A percentile compares a stretch with the other conserved stretches of the same genome.
Evolutionary conservation across 1,284 basidiomycete genomes (phyloP).

Genomic region (Leccinum pachyderme): DNA sequence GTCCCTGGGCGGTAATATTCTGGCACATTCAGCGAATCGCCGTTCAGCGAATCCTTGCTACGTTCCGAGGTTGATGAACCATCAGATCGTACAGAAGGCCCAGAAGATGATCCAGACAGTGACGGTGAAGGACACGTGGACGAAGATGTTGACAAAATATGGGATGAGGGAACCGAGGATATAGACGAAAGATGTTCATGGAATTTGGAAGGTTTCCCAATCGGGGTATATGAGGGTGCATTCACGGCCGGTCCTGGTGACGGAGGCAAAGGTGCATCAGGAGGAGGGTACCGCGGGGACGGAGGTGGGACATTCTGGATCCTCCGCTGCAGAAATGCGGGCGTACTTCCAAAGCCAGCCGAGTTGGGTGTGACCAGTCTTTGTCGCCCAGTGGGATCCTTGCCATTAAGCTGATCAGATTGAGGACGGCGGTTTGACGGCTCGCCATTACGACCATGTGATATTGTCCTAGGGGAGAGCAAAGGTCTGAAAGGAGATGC

Average conservation of each 20-base stretch:
- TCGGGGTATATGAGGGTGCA: slow-evolving; percentile 11
- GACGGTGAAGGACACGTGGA: slow-evolving; percentile 19
- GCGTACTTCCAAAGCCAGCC: slow-evolving; percentile 11
- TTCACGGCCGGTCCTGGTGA: slow-evolving; percentile 14
- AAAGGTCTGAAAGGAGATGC: slow-evolving; percentile 28
- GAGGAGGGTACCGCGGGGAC: slow-evolving; percentile 30
- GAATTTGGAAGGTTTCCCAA: slow-evolving; percentile 28
- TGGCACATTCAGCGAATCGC: slow-evolving; percentile 6
- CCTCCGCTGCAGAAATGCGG: slow-evolving; percentile 32
- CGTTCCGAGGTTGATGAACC: slow-evolving; percentile 23
- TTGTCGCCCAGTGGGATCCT: slow-evolving; percentile 7
- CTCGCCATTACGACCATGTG: slow-evolving; percentile 10
- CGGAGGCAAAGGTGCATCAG: slow-evolving; percentile 30
- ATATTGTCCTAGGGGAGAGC: slow-evolving; percentile 15
- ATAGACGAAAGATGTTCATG: slow-evolving; percentile 35
- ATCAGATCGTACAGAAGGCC: slow-evolving; percentile 24
- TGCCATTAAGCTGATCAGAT: slow-evolving; percentile 11
- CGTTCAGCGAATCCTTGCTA: slow-evolving; percentile 2
- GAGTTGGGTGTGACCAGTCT: slow-evolving; percentile 7
- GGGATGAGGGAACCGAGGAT: slow-evolving; percentile 25
- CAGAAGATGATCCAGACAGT: slow-evolving; percentile 33
- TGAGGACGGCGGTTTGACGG: neutral
- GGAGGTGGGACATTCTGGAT: slow-evolving; percentile 26
- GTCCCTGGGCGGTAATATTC: slow-evolving; percentile 23
- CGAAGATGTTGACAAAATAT: slow-evolving; percentile 6